phyloP scores from a whole-genome alignment of 2,329 filamentous ascomycete genomes.

The Epichloe scottii region DNA sequence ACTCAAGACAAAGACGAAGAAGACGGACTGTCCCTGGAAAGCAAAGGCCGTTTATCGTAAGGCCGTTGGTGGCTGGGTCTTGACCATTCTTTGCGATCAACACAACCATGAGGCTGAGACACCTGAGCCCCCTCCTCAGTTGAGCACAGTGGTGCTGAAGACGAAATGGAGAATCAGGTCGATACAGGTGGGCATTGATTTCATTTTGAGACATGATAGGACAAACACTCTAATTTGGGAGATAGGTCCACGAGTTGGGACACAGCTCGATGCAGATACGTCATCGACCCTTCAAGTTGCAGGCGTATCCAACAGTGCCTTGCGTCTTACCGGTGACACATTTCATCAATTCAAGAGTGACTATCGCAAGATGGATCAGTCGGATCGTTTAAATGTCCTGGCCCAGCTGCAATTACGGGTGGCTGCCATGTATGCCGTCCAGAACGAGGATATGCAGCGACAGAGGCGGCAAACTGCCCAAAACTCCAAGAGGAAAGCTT shows the following conservation, averaged over 20 bases:
- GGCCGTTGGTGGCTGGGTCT: conserved; percentile 30
- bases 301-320: conserved; percentile 24
- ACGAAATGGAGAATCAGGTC: conserved; percentile 15
- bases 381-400: conserved; percentile 25
- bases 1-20: conserved; percentile 33
- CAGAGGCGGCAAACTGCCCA: conserved; percentile 26
- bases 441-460: conserved; percentile 31
- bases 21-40: conserved; percentile 33
- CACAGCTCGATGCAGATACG: conserved; percentile 22
- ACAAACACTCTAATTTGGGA: background rate
- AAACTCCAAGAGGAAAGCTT: conserved; percentile 19
- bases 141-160: conserved; percentile 21
- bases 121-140: conserved; percentile 27
- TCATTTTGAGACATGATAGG: background rate
- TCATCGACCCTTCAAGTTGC: conserved; percentile 26
- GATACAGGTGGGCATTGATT: conserved; percentile 2
- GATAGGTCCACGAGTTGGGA: background rate
- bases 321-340: conserved; percentile 30
- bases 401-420: conserved; percentile 29
- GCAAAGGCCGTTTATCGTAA: conserved; percentile 32
- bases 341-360: conserved; percentile 30
- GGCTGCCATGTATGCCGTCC: conserved; percentile 31
- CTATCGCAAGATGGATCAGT: conserved; percentile 29
- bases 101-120: conserved; percentile 33
- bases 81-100: conserved; percentile 30